Evolutionary conservation across 2,329 filamentous ascomycete genomes (phyloP), one percentile per base, ranked within the genome.

Genomic region (Pyrenochaeta sp.): DNA sequence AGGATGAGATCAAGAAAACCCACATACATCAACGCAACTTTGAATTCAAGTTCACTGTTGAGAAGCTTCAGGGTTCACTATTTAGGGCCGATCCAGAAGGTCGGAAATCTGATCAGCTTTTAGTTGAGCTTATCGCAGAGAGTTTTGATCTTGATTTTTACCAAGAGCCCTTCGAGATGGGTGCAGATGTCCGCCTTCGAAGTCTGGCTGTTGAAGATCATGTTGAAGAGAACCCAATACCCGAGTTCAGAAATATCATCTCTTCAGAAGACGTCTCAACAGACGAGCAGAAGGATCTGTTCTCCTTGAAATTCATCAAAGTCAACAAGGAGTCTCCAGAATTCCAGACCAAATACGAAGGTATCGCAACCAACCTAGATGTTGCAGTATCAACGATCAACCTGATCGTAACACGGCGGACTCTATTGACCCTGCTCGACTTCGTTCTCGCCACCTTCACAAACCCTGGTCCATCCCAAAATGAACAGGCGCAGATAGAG

Each of bases 211-310:
- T 99, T 2, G 94, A 98, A 68, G 95, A 99, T 71, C 93, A 98
- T 70, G 94, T 99, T 7, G 94, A 91, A 63, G 82, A 95, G 61
- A 90, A 94, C 48, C 88, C 92, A 0, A 81, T 91, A 0, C 89
- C 90, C 7, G 94, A 98, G 68, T 99, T 99, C 81, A 97, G 95
- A 77, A 94, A 94, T 21, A 96, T 99, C 45, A 87, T 99, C n/a
- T 96, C 93, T 0, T 97, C 95, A 1, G 94, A 96, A 68, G 87
- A 89, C 21, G 84, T 82, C 35, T 79, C 83, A 50, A 77, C 88
- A 40, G 86, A 90, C 53, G 87, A 91, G 56, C 86, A 90, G 54
- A 92, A 87, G 57, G 86, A 96, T 64, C 84, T 99, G 11, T 91
- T 99, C 63, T 87, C 89, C 45, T 84, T 99, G 66, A 97, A 94